Percentiles rank a stretch among this genome's conserved stretches.
phyloP scores from a whole-genome alignment of 2,329 filamentous ascomycete genomes.

The Didymella pomorum region DNA sequence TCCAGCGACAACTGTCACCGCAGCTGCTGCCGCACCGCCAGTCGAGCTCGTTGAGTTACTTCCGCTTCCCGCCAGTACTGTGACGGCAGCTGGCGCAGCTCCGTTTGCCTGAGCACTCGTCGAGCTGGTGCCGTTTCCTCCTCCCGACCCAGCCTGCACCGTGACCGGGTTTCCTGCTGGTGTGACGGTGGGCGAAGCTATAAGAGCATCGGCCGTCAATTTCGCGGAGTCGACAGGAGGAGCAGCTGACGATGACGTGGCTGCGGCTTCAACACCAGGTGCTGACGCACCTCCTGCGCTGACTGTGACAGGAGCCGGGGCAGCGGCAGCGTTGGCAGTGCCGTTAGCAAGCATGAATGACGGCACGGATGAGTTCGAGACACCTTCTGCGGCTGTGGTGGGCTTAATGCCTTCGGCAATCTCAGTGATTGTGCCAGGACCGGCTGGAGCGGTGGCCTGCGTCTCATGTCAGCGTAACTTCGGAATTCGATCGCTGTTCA shows the following conservation, averaged over 20 bases:
- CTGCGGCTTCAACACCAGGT: constrained; percentile 21
- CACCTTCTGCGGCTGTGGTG: not conserved
- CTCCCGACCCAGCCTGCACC: constrained; percentile 25
- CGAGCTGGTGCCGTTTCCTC: constrained; percentile 12
- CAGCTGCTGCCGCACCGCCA: constrained; percentile 13
- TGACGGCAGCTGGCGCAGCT: constrained; percentile 16
- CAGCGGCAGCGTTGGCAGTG: constrained; percentile 21
- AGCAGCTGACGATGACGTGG: constrained; percentile 19
- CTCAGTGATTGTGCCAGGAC: constrained; percentile 21
- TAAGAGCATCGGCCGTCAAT: constrained; percentile 32
- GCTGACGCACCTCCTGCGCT: constrained; percentile 25
- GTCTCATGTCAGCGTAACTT: not conserved
- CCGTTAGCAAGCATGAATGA: not conserved
- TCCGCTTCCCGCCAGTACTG: constrained; percentile 25
- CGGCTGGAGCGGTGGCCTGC: constrained; percentile 6
- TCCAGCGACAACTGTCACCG: constrained; percentile 31
- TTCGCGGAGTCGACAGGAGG: constrained; percentile 32
- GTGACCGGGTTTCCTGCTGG: constrained; percentile 28
- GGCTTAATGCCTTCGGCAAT: constrained; percentile 9
- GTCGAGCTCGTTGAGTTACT: constrained; percentile 19
- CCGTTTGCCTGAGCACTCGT: constrained; percentile 12
- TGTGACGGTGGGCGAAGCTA: constrained; percentile 31
- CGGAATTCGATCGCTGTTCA: not conserved
- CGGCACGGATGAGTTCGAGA: constrained; percentile 2
- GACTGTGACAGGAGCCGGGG: constrained; percentile 27